Conservation (phyloP, 306 rosid genomes). For the Aeschynomene evenia region DNA sequence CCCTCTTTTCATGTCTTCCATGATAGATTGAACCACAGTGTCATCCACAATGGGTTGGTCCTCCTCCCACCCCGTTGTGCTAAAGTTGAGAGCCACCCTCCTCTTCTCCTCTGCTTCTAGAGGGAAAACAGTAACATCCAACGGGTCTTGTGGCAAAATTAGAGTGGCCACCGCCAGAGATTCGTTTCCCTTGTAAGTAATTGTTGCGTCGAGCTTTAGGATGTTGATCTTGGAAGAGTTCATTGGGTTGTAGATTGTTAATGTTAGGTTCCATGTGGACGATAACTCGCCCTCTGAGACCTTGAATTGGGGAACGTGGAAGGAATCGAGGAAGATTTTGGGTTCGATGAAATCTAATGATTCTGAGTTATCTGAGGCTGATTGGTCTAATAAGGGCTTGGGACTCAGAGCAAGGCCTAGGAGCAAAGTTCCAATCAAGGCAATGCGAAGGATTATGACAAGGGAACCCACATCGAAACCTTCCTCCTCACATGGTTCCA, state of each 20-base stretch:
- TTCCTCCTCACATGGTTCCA: conserved; percentile 18
- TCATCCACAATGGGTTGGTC: conserved; percentile 33
- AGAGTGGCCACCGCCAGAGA: not conserved
- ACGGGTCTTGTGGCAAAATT: not conserved
- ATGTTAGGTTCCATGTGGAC: not conserved
- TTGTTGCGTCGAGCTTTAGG: not conserved
- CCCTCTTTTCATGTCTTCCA: conserved; percentile 22
- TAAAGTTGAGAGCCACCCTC: conserved; percentile 10
- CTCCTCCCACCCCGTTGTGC: conserved; percentile 32
- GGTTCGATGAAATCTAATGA: no score
- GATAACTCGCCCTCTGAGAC: conserved; percentile 30
- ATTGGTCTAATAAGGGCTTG: not conserved
- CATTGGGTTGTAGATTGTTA: conserved; percentile 24
- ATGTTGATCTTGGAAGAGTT: conserved; percentile 29
- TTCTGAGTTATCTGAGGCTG: not conserved
- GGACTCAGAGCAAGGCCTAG: not conserved
- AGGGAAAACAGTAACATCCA: not conserved
- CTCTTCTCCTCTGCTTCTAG: not conserved
- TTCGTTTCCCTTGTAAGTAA: conserved; percentile 15
- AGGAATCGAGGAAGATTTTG: conserved; percentile 21
- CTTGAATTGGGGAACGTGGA: conserved; percentile 19
- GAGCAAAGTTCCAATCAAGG: conserved; percentile 18
- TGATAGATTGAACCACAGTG: conserved; percentile 15
- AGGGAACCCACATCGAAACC: conserved; percentile 16
- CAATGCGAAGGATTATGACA: conserved; percentile 15